These are phyloP conservation scores for Dendrothele bispora DNA, from an alignment of 768 basidiomycete genomes.

Conservation along the genomic window DNA sequence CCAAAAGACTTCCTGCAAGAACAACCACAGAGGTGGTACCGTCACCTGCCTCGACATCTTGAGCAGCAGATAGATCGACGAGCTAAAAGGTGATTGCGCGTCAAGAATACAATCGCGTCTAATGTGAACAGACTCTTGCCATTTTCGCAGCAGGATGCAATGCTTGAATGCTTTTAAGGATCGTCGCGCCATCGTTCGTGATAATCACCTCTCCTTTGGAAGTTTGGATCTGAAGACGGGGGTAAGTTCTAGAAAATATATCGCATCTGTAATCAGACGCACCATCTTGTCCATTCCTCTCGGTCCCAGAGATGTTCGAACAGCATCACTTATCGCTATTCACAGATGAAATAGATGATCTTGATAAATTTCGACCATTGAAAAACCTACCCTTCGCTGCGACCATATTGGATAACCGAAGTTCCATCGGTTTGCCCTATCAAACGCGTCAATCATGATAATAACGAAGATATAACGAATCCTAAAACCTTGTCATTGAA, in stretches of 20 bases:
- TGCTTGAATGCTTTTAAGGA: conserved; percentile 92
- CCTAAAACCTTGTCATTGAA: conserved; percentile 81
- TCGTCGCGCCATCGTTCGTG: conserved; percentile 98
- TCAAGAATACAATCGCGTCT: conserved; percentile 1
- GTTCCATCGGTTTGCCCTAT: conserved; percentile 97
- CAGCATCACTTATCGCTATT: conserved; percentile 98
- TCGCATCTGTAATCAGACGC: conserved; percentile 14
- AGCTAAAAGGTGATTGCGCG: conserved; percentile 51
- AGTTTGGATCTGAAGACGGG: conserved; percentile 83
- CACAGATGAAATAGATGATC: conserved; percentile 15
- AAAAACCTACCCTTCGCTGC: conserved; percentile 84
- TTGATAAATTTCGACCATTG: conserved; percentile 6
- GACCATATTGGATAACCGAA: conserved; percentile 95
- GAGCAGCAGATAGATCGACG: conserved; percentile 95
- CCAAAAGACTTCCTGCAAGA: conserved; percentile 88
- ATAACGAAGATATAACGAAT: conserved; percentile 4
- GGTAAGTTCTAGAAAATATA: conserved; percentile 1
- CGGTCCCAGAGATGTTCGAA: conserved; percentile 93
- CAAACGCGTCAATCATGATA: conserved; percentile 26
- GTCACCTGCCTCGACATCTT: conserved; percentile 98
- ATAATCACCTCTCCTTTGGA: conserved; percentile 95
- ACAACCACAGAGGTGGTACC: conserved; percentile 98
- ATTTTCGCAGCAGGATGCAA: conserved; percentile 98
- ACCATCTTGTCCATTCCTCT: conserved; percentile 99
- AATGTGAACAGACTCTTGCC: conserved; percentile 47